Conservation (phyloP, 257 asterid genomes). For the Salvia rosmarinus region DNA sequence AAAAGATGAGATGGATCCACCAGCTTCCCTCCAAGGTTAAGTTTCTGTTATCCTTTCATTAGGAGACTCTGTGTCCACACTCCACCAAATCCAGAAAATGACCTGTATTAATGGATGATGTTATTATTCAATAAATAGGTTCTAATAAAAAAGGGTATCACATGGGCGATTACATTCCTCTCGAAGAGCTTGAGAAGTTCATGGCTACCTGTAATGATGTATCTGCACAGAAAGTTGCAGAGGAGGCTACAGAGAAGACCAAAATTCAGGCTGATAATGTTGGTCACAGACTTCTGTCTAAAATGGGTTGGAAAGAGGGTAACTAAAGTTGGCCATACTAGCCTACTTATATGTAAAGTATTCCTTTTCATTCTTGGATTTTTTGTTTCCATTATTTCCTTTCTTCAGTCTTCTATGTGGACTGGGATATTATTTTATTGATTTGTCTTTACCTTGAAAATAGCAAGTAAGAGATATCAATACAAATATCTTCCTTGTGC, state of each 20-base stretch:
- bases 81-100: neutral
- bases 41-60: neutral
- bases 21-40: constrained; percentile 80
- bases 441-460: neutral
- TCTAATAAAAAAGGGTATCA: constrained; percentile 81
- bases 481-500: neutral
- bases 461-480: constrained; percentile 3
- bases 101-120: neutral
- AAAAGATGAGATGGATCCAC: constrained; percentile 98
- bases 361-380: constrained; percentile 13
- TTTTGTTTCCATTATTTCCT: neutral
- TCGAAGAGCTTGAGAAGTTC: constrained; percentile 91
- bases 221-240: constrained; percentile 62
- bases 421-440: neutral
- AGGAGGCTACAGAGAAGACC: constrained; percentile 65
- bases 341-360: neutral
- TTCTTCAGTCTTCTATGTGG: neutral
- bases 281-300: constrained; percentile 85
- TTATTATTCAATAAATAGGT: constrained; percentile 42
- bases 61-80: neutral
- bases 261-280: constrained; percentile 96
- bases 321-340: constrained; percentile 15
- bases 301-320: constrained; percentile 99
- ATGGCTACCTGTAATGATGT: constrained; percentile 77
- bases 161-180: too few species aligned